These are phyloP conservation scores for Solanum lycopersicoides DNA, from an alignment of 257 asterid species.

Conservation along the genomic window DNA sequence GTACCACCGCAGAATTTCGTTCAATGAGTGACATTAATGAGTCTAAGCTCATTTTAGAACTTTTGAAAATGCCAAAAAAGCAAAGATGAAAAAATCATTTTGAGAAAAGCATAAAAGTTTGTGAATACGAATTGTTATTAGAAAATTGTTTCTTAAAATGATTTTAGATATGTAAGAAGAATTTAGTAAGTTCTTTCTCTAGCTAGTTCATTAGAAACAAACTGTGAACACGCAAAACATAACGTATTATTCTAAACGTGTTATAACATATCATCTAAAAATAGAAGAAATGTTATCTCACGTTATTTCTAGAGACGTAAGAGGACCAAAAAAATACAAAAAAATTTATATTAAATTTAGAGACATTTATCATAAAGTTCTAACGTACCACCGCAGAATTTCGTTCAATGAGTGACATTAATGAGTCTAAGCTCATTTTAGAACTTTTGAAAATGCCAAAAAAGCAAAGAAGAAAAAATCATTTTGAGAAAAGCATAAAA, in stretches of 20 bases:
- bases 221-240: neutral
- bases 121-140: neutral
- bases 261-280: neutral
- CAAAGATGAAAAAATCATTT: neutral
- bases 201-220: no score
- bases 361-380: no score
- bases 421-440: neutral
- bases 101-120: neutral
- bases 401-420: no score
- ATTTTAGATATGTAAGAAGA: no score
- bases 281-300: neutral
- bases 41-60: neutral
- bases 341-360: no score
- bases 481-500: neutral
- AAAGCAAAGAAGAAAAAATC: neutral
- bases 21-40: no score
- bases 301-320: neutral
- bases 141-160: neutral
- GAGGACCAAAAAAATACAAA: neutral
- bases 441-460: neutral
- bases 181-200: no score
- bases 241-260: neutral
- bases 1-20: no score
- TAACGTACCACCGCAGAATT: no score
- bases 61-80: neutral